These are phyloP conservation scores for Rhamnella rubrinervis DNA, from an alignment of 331 rosid genomes.

Conservation along the genomic window DNA sequence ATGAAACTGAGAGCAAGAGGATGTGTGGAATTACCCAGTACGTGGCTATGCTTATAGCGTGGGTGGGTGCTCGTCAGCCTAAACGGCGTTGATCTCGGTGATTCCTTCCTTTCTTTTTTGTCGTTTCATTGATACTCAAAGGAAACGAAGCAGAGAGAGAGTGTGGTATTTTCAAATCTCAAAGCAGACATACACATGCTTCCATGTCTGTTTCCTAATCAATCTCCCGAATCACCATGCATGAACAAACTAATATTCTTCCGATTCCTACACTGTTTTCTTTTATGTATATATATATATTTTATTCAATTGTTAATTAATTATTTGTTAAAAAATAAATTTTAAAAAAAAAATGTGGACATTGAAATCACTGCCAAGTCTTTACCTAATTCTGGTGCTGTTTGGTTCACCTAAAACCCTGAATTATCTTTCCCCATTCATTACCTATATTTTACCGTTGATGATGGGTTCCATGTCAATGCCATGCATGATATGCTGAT, in stretches of 20 bases:
- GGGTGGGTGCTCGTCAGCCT: conserved; percentile 76
- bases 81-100: conserved; percentile 98
- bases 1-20: no score
- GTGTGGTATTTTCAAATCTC: conserved; percentile 42
- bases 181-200: conserved; percentile 65
- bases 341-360: background rate
- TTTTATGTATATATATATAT: background rate
- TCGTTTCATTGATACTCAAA: conserved; percentile 76
- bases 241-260: conserved; percentile 52
- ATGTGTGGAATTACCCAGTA: no score
- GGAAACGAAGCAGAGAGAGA: conserved; percentile 28
- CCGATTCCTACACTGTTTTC: conserved; percentile 25
- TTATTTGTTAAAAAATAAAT: background rate
- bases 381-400: background rate
- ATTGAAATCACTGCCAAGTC: conserved; percentile 1
- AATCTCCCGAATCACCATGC: conserved; percentile 44
- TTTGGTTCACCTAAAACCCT: conserved; percentile 18
- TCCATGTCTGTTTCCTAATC: conserved; percentile 55
- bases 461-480: background rate
- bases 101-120: conserved; percentile 81
- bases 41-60: conserved; percentile 2
- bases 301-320: background rate
- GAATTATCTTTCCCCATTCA: conserved; percentile 8
- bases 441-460: background rate
- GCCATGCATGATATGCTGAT: no score